A percentile compares a stretch with the other conserved stretches of the same genome.
Evolutionary conservation across 768 basidiomycete species (phyloP).

Genomic region (Boletus insuetus): DNA sequence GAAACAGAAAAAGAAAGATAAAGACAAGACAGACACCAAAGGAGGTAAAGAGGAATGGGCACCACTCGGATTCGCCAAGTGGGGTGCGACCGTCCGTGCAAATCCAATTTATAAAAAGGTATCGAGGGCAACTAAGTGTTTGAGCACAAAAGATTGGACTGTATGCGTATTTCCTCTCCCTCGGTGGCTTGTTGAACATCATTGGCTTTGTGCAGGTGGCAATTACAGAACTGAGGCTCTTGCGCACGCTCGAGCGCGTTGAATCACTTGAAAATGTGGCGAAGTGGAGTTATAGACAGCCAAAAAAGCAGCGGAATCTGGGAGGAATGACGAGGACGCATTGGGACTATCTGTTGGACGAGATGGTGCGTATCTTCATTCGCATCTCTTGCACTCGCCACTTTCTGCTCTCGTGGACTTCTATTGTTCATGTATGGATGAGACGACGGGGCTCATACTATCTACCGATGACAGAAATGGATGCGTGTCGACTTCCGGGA

Average conservation of each 20-base stretch:
- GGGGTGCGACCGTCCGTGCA: slow-evolving; percentile 71
- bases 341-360: slow-evolving; percentile 95
- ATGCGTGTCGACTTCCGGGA: slow-evolving; percentile 94
- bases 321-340: slow-evolving; percentile 77
- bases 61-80: slow-evolving; percentile 64
- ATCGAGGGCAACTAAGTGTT: slow-evolving; percentile 67
- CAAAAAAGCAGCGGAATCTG: slow-evolving; percentile 87
- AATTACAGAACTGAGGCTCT: slow-evolving; percentile 70
- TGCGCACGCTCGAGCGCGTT: slow-evolving; percentile 80
- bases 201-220: slow-evolving; percentile 53
- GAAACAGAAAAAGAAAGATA: slow-evolving; percentile 53
- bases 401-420: background rate
- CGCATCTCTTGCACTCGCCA: background rate
- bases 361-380: slow-evolving; percentile 65
- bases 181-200: background rate
- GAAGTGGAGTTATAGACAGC: slow-evolving; percentile 91
- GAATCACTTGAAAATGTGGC: slow-evolving; percentile 77
- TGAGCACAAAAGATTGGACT: slow-evolving; percentile 80
- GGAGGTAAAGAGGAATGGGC: slow-evolving; percentile 62
- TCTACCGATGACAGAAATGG: slow-evolving; percentile 69
- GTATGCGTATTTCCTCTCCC: slow-evolving; percentile 44
- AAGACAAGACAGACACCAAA: slow-evolving; percentile 45
- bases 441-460: slow-evolving; percentile 7
- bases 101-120: slow-evolving; percentile 77
- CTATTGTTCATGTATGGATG: background rate